Base-by-base conservation (phyloP, 164 flowering plant species). In the Tetracentron sinense region DNA sequence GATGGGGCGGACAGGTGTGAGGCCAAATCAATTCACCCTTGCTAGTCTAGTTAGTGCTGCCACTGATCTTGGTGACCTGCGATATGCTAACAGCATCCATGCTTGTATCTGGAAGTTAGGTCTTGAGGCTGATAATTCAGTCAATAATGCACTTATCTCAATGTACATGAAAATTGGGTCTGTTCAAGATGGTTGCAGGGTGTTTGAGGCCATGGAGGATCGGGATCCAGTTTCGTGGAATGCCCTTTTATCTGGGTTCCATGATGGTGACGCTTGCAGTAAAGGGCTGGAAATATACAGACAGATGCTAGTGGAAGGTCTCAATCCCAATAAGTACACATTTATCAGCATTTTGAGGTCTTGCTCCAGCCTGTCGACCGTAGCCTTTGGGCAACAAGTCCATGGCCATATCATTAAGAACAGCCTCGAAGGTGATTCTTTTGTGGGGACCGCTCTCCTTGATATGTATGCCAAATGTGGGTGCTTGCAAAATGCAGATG, bases 151-250 rank as follows among this genome's bases (percentile, higher is more conserved):
- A 11, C 60, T 84, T 50, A 54, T 82, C 47, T 44, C 71, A 56
- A 78, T 84, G 84, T 82, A 82, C 62, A 84, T 77, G 83, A 77
- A 77, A 57, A 44, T 50, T 64, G 74, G 78, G 25, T 65, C n/a
- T 51, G 58, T 69, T 69, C 62, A 61, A 62, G 77, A 78, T 68
- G 85, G 88, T 56, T 68, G 31, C 54, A 64, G 49, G n/a, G 66
- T 78, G 15, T 82, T 84, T 55, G 49, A 73, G 42, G 44, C 62
- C n/a, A 75, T 80, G 72, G 42, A 4, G 8, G 29, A 73, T 28
- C 66, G 62, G 20, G 85, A 82, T 77, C 21, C 61, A 10, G 63
- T 75, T 61, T 73, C 85, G 52, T 84, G 85, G 88, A 84, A 82
- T 63, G 70, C 79, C 25, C 77, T 81, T 44, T 70, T 84, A 20